Percentiles rank a stretch among this genome's conserved stretches.
These are phyloP conservation scores for Oryza punctata DNA, from an alignment of 176 grass and related monocot genomes.

Conservation along the genomic window DNA sequence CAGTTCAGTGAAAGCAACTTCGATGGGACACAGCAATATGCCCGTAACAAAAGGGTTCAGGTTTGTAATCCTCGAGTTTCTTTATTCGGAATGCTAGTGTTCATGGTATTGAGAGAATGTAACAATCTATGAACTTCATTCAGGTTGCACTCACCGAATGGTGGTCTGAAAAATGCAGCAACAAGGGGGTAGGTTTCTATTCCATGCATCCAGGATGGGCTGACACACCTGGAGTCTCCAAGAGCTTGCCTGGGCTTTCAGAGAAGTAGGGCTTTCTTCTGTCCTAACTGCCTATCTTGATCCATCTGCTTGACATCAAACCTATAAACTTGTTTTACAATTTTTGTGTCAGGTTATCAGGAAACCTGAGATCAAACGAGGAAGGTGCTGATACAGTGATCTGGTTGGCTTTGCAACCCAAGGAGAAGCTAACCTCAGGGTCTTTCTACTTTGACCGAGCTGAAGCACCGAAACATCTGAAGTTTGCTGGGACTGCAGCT, in stretches of 20 bases:
- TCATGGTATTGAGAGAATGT: background rate
- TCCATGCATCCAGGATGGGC: conserved; percentile 96
- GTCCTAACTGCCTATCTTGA: background rate
- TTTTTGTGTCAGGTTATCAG: conserved; percentile 56
- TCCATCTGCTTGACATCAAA: background rate
- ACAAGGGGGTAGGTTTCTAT: conserved; percentile 77
- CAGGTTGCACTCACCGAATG: conserved; percentile 88
- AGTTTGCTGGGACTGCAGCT: conserved; percentile 59
- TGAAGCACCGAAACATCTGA: conserved; percentile 81
- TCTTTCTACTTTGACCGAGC: conserved; percentile 91
- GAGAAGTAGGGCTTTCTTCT: conserved; percentile 53
- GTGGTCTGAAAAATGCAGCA: conserved; percentile 64
- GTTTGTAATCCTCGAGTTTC: conserved; percentile 38
- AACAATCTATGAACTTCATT: conserved; percentile 22
- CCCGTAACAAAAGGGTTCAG: conserved; percentile 96
- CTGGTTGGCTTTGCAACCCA: conserved; percentile 81
- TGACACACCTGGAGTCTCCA: conserved; percentile 74
- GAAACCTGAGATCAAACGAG: conserved; percentile 67
- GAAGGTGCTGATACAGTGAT: conserved; percentile 81
- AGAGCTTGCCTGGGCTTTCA: conserved; percentile 73
- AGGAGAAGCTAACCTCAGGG: conserved; percentile 67
- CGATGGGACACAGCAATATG: conserved; percentile 72
- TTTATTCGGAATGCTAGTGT: background rate
- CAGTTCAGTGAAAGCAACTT: conserved; percentile 77
- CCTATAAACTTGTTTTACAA: background rate